These are phyloP conservation scores for Oryza glaberrima DNA, from an alignment of 176 grass and related monocot genomes.

Conservation along the genomic window DNA sequence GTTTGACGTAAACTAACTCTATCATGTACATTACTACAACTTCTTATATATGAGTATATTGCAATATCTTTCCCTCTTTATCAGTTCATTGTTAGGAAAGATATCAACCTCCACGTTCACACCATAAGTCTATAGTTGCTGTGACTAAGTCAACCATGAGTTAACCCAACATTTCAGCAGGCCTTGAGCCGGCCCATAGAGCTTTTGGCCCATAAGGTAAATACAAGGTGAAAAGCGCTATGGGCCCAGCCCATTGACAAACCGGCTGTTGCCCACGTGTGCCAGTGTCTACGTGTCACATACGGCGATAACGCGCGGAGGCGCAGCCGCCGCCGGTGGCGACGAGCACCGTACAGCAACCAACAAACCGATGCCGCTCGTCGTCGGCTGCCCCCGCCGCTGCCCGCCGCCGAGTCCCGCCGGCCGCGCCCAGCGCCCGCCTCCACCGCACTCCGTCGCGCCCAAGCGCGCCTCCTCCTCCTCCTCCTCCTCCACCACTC, in stretches of 20 bases:
- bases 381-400: slow-evolving; percentile 44
- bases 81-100: too few relatives aligned
- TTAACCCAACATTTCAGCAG: too few relatives aligned
- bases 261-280: neutral
- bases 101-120: too few relatives aligned
- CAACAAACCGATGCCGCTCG: slow-evolving; percentile 42
- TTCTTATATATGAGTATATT: too few relatives aligned
- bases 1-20: too few relatives aligned
- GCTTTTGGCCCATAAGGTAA: too few relatives aligned
- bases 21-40: too few relatives aligned
- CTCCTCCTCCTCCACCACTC: neutral
- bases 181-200: too few relatives aligned
- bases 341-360: neutral
- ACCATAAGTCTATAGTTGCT: too few relatives aligned
- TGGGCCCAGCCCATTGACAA: neutral
- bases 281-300: neutral
- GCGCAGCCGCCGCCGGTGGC: neutral
- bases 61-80: too few relatives aligned
- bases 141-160: too few relatives aligned
- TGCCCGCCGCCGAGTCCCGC: slow-evolving; percentile 44
- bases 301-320: slow-evolving; percentile 24
- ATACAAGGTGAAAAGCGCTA: too few relatives aligned
- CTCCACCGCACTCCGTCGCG: neutral
- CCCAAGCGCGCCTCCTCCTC: slow-evolving; percentile 12
- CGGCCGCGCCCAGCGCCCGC: slow-evolving; percentile 27